Conservation (phyloP, 192 early-diverging fungal genomes). For the Umbelopsis ramanniana region DNA sequence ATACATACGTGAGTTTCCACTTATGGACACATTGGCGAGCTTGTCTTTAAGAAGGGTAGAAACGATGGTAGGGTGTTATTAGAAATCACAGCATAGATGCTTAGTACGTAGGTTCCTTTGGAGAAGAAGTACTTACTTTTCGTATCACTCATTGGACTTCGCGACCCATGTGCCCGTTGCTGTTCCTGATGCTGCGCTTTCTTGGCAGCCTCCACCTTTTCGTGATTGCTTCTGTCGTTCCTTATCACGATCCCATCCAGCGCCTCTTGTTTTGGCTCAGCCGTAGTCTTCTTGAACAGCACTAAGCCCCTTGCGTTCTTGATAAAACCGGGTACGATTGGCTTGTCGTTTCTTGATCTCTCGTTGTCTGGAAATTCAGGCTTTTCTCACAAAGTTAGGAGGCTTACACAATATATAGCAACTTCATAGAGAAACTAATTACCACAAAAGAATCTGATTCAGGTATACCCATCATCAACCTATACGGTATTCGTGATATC, state of each 20-base stretch:
- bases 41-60: too few relatives aligned
- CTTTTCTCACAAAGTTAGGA: not conserved
- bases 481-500: not conserved
- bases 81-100: too few relatives aligned
- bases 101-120: too few relatives aligned
- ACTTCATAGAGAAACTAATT: not conserved
- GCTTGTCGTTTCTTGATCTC: conserved; percentile 15
- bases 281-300: conserved; percentile 29
- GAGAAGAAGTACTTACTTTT: not conserved
- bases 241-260: conserved; percentile 36
- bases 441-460: not conserved
- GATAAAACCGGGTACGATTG: conserved; percentile 33
- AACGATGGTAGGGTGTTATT: too few relatives aligned
- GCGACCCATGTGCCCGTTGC: not conserved
- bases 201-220: conserved; percentile 2
- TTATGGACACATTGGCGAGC: too few relatives aligned
- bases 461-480: not conserved
- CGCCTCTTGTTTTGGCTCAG: not conserved
- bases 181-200: not conserved
- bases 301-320: conserved; percentile 34
- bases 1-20: too few relatives aligned
- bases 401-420: not conserved
- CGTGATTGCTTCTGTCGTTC: conserved; percentile 33
- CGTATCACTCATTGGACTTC: not conserved
- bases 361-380: not conserved